Percentiles rank a stretch among this genome's conserved stretches.
phyloP scores from a whole-genome alignment of 2,329 filamentous ascomycete genomes.

The Bipolaris bicolor region DNA sequence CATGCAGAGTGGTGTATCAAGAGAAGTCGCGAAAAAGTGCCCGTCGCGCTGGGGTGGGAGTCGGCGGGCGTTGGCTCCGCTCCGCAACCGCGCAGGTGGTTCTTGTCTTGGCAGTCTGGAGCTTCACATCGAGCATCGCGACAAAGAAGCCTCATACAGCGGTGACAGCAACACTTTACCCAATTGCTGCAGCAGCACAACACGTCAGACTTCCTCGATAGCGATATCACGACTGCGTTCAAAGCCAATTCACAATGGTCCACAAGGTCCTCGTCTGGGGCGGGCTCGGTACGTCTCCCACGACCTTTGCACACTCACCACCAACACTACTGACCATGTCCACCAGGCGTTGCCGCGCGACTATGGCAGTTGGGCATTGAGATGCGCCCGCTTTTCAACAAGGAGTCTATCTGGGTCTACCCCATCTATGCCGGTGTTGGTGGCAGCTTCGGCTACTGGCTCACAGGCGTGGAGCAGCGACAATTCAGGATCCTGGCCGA shows the following conservation, averaged over 20 bases:
- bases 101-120: slow-evolving; percentile 20
- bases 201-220: slow-evolving; percentile 11
- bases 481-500: slow-evolving; percentile 79
- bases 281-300: slow-evolving; percentile 78
- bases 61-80: slow-evolving; percentile 25
- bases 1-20: slow-evolving; percentile 1
- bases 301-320: slow-evolving; percentile 19
- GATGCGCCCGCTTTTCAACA: slow-evolving; percentile 93
- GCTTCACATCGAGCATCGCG: slow-evolving; percentile 26
- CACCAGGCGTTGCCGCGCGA: slow-evolving; percentile 82
- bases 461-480: slow-evolving; percentile 84
- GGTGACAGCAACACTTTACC: slow-evolving; percentile 25
- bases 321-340: slow-evolving; percentile 28
- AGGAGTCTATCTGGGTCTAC: slow-evolving; percentile 85
- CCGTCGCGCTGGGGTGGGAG: slow-evolving; percentile 9
- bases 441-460: slow-evolving; percentile 95
- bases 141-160: slow-evolving; percentile 24
- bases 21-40: slow-evolving; percentile 7
- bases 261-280: slow-evolving; percentile 78
- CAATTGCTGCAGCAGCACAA: slow-evolving; percentile 23
- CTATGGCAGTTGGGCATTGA: slow-evolving; percentile 98
- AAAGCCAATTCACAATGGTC: slow-evolving; percentile 51
- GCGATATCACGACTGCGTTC: slow-evolving; percentile 4
- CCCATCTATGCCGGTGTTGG: slow-evolving; percentile 85
- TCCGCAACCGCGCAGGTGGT: slow-evolving; percentile 19